Base-by-base conservation (phyloP, 192 early-diverging fungal genomes). In the Umbelopsis sp. region DNA sequence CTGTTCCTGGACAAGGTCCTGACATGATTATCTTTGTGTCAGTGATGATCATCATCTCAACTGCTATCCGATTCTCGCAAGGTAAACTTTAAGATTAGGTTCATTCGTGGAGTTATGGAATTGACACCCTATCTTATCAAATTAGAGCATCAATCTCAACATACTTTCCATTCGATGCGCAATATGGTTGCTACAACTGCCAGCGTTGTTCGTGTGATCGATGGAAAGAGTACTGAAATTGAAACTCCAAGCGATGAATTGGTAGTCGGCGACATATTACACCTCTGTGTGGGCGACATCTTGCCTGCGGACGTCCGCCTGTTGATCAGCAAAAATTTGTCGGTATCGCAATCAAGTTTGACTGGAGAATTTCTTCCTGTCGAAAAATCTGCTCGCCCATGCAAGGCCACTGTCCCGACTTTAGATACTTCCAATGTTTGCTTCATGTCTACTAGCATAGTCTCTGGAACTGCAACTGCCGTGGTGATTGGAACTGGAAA, bases 341-440 rank as follows among this genome's bases (percentile, higher is more conserved):
- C 78, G 52, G 76, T 85, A 15, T 80, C 83, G n/a, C 78, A 84
- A 52, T 74, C 83, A 4, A 55, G 78, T 18, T 68, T 84, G 25
- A 84, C 82, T 33, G 83, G 83, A 11, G 83, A 85, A 58, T 80
- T 75, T 20, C 71, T 85, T 49, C 83, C 83, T 1, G 76, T 85
- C 15, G 83, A 82, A 61, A 82, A 85, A 71, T 71, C 74, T 33
- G 64, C 72, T 16, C 2, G 0, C 6, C 3, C 15, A 49, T 49
- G 2, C 18, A 48, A 68, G 4, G 15, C 50, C 1, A 66, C 71
- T 2, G 70, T 74, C 1, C 67, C 73, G 0, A 71, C 74, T 61
- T 46, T 58, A 51, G 52, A 12, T 20, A 18, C 12, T 35, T 4
- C 61, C 21, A 70, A 52, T 21, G 71, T 86, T 22, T 83, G 80